A percentile compares a stretch with the other conserved stretches of the same genome.
Conservation (phyloP, 306 rosid genomes). For the Lithocarpus polystachyus region DNA sequence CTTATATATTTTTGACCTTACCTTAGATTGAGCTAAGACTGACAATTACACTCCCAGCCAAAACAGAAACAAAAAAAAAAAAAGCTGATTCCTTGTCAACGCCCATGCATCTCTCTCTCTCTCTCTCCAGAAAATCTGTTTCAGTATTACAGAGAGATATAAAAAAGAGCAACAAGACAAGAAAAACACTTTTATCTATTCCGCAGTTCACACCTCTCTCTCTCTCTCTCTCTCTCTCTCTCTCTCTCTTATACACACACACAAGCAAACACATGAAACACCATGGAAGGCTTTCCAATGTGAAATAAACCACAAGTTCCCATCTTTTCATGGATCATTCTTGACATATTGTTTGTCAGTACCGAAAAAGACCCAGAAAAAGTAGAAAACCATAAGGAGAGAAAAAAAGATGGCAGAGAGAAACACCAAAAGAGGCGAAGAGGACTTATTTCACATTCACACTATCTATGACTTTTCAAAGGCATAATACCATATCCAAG, state of each 20-base stretch:
- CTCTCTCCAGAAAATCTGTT: constrained; percentile 31
- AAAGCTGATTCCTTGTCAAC: constrained; percentile 55
- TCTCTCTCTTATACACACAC: too few relatives aligned
- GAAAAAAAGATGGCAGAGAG: constrained; percentile 5
- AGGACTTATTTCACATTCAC: constrained; percentile 35
- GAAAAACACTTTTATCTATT: constrained; percentile 33
- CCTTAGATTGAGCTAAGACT: constrained; percentile 28
- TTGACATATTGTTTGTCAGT: constrained; percentile 40
- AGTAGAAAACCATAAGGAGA: constrained; percentile 9
- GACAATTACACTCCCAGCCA: constrained; percentile 35
- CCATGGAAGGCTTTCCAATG: constrained; percentile 11
- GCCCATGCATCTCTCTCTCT: constrained; percentile 46
- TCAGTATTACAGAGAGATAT: constrained; percentile 22
- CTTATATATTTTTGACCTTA: constrained; percentile 36
- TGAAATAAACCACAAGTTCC: constrained; percentile 24
- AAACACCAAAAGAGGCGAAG: not conserved
- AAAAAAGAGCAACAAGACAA: constrained; percentile 47
- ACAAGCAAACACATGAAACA: not conserved
- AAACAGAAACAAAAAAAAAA: constrained; percentile 30
- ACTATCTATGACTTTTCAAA: constrained; percentile 40
- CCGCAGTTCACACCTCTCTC: constrained; percentile 41
- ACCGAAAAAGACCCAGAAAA: constrained; percentile 40
- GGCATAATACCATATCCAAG: constrained; percentile 42
- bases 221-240: constrained; percentile 1
- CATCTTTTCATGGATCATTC: constrained; percentile 18